Conservation (phyloP, 345 rosid genomes). For the Tarenaya hassleriana region DNA sequence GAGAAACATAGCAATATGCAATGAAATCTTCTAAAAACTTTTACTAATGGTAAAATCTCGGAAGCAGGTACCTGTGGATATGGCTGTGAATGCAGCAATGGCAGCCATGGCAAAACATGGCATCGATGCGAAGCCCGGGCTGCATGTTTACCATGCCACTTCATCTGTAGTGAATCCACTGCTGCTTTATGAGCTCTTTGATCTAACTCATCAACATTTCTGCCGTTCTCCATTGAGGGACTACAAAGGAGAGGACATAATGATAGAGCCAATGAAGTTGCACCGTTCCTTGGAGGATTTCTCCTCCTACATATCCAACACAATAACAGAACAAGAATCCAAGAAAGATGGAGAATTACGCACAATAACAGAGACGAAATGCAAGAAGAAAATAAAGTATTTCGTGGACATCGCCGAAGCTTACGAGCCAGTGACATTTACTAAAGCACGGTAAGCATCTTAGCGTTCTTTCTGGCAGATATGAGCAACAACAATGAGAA, state of each 20-base stretch:
- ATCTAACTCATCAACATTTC: not conserved
- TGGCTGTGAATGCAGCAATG: conserved; percentile 24
- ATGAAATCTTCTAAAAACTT: not conserved
- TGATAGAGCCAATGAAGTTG: not conserved
- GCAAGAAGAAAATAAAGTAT: not conserved
- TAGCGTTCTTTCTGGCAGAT: not conserved
- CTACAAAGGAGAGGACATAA: not conserved
- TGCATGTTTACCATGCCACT: conserved; percentile 20
- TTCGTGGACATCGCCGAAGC: not conserved
- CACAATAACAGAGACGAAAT: not conserved
- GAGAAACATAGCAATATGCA: not conserved
- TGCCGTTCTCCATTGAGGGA: conserved; percentile 9
- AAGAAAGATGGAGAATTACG: not conserved
- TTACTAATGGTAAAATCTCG: not conserved
- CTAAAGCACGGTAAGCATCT: not conserved
- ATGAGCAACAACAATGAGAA: not conserved
- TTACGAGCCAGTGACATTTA: not conserved
- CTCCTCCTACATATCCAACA: conserved; percentile 14
- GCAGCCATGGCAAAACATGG: conserved; percentile 29
- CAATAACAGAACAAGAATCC: not conserved
- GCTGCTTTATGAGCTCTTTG: conserved; percentile 4
- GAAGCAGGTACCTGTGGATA: conserved; percentile 21
- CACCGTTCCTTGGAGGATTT: conserved; percentile 19
- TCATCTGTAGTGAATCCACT: conserved; percentile 23
- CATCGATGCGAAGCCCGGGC: not conserved